These are phyloP conservation scores for Penicillium fimorum DNA, from an alignment of 495 filamentous ascomycete genomes.

Conservation along the genomic window DNA sequence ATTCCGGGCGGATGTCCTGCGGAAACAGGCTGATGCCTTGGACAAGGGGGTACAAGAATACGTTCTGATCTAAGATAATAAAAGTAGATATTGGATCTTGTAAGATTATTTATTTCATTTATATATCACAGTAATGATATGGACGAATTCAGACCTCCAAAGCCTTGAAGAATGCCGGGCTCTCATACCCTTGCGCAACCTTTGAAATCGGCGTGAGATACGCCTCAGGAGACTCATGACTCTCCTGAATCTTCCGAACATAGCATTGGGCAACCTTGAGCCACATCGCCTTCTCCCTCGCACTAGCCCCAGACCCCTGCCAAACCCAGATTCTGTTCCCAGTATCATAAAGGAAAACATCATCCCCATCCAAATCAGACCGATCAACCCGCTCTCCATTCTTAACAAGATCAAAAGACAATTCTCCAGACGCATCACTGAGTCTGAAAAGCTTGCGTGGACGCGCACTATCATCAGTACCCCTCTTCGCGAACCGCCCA, in stretches of 20 bases:
- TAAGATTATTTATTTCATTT: neutral
- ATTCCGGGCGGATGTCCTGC: slow-evolving; percentile 61
- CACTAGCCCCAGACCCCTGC: slow-evolving; percentile 55
- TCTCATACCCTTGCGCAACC: slow-evolving; percentile 54
- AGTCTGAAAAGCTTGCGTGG: slow-evolving; percentile 53
- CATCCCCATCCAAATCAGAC: slow-evolving; percentile 51
- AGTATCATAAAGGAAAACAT: slow-evolving; percentile 58
- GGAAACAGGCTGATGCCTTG: slow-evolving; percentile 54
- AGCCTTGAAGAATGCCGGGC: slow-evolving; percentile 45
- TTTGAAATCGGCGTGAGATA: slow-evolving; percentile 52
- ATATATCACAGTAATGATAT: neutral
- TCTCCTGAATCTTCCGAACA: slow-evolving; percentile 46
- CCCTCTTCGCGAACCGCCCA: slow-evolving; percentile 25
- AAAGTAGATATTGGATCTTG: neutral
- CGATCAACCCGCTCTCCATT: slow-evolving; percentile 40
- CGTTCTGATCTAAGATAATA: slow-evolving; percentile 25
- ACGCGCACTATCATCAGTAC: slow-evolving; percentile 17
- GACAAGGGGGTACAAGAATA: slow-evolving; percentile 41
- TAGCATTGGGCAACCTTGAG: slow-evolving; percentile 56
- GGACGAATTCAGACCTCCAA: slow-evolving; percentile 22
- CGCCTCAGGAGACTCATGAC: slow-evolving; percentile 32
- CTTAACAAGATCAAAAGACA: slow-evolving; percentile 54
- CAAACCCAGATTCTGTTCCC: slow-evolving; percentile 58
- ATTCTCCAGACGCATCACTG: slow-evolving; percentile 52
- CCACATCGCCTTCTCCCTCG: slow-evolving; percentile 55